Conservation (phyloP, 202 grass and related monocot species). For the Hordeum pubiflorum region DNA sequence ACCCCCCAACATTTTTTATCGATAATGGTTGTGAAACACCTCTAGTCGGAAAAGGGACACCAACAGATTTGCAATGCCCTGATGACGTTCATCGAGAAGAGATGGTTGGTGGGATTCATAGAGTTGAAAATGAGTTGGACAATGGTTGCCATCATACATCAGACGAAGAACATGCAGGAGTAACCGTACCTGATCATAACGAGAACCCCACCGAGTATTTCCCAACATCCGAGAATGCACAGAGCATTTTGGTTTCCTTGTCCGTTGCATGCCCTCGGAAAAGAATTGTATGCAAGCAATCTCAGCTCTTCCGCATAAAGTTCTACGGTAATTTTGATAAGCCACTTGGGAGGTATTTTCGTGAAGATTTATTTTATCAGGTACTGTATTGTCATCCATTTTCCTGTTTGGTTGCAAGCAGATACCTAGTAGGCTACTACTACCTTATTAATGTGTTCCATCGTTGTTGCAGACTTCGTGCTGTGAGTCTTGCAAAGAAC, state of each 20-base stretch:
- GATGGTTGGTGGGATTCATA: conserved; percentile 8
- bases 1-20: conserved; percentile 15
- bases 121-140: conserved; percentile 38
- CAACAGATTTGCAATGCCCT: background rate
- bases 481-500: conserved; percentile 80
- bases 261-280: conserved; percentile 62
- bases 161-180: conserved; percentile 38
- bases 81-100: conserved; percentile 19
- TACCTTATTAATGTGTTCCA: conserved; percentile 10
- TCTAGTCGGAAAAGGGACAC: conserved; percentile 1
- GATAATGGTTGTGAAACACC: conserved; percentile 12
- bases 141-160: conserved; percentile 41
- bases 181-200: conserved; percentile 25
- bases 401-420: conserved; percentile 5
- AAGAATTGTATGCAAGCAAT: conserved; percentile 77
- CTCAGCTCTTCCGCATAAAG: conserved; percentile 83
- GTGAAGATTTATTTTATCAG: conserved; percentile 87
- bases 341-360: conserved; percentile 86
- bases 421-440: background rate
- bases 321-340: conserved; percentile 99
- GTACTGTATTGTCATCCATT: conserved; percentile 32
- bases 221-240: conserved; percentile 66
- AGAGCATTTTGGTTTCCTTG: conserved; percentile 96
- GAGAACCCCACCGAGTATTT: conserved; percentile 55
- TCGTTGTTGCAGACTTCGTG: conserved; percentile 55